Conservation (phyloP, 2,329 filamentous ascomycete genomes). For the Coleophoma cylindrospora region DNA sequence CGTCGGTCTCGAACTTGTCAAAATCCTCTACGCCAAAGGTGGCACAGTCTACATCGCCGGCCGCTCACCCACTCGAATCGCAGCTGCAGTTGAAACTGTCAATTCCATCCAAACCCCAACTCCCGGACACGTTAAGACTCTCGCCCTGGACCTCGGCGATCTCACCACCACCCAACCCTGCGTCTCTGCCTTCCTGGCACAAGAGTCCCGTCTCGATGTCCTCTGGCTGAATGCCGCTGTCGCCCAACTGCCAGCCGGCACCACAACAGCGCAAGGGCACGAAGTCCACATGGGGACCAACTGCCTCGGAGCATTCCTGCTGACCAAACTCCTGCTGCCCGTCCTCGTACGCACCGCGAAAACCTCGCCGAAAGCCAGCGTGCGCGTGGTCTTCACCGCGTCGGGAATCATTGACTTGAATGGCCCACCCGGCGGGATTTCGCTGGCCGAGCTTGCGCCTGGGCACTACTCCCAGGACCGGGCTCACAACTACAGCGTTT, state of each 20-base stretch:
- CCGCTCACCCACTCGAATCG: slow-evolving; percentile 30
- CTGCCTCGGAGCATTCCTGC: slow-evolving; percentile 10
- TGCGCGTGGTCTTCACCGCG: slow-evolving; percentile 10
- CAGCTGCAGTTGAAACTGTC: slow-evolving; percentile 25
- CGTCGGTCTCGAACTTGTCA: slow-evolving; percentile 30
- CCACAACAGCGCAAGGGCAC: slow-evolving; percentile 5
- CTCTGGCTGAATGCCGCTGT: slow-evolving; percentile 34
- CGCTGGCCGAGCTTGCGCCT: neutral
- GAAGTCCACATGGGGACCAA: slow-evolving; percentile 10
- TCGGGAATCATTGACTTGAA: slow-evolving; percentile 4
- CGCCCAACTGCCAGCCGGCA: slow-evolving; percentile 18
- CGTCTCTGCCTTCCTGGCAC: slow-evolving; percentile 26
- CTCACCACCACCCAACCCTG: slow-evolving; percentile 29
- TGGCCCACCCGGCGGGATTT: neutral
- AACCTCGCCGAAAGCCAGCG: neutral
- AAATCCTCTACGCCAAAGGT: slow-evolving; percentile 32
- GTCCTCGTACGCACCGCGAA: slow-evolving; percentile 23
- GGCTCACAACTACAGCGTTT: slow-evolving; percentile 6
- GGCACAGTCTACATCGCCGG: slow-evolving; percentile 37
- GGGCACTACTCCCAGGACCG: neutral
- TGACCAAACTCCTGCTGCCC: slow-evolving; percentile 30
- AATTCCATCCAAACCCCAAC: slow-evolving; percentile 24
- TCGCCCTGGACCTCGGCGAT: slow-evolving; percentile 32
- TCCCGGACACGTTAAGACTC: slow-evolving; percentile 25
- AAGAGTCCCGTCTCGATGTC: slow-evolving; percentile 32